Percentiles rank a stretch among this genome's conserved stretches.
Conservation (phyloP, 441 rosid species). For the Iberis amara region DNA sequence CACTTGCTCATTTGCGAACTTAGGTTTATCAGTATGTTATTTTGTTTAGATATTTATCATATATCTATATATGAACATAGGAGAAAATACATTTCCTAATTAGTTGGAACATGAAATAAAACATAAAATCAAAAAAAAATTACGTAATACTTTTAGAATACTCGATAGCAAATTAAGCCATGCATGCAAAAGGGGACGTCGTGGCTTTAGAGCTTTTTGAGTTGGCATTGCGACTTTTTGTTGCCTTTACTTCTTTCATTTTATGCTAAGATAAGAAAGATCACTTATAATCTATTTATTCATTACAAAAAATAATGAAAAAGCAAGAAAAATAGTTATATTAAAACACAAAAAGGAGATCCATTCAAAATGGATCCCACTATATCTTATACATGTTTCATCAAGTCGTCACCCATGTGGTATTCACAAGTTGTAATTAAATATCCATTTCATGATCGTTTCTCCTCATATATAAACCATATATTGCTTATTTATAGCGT, state of each 20-base stretch:
- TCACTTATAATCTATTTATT: slow-evolving; percentile 10
- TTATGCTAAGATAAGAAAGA: slow-evolving; percentile 25
- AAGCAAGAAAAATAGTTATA: slow-evolving; percentile 1
- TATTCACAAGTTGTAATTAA: too few species aligned
- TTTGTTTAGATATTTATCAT: too few species aligned
- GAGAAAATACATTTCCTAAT: slow-evolving; percentile 19
- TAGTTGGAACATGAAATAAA: slow-evolving; percentile 10
- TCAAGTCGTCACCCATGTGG: slow-evolving; percentile 35
- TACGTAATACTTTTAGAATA: slow-evolving; percentile 19
- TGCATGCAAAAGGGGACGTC: slow-evolving; percentile 25
- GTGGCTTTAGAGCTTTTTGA: slow-evolving; percentile 29
- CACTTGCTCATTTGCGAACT: too few species aligned
- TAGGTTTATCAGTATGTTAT: too few species aligned
- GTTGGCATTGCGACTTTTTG: slow-evolving; percentile 37
- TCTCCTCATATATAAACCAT: too few species aligned
- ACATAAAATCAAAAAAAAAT: slow-evolving; percentile 15
- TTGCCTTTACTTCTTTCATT: slow-evolving; percentile 23
- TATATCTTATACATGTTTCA: slow-evolving; percentile 15
- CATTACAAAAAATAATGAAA: not conserved
- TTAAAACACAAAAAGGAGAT: slow-evolving; percentile 22
- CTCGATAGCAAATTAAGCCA: slow-evolving; percentile 15
- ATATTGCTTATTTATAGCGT: too few species aligned
- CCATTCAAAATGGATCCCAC: slow-evolving; percentile 23
- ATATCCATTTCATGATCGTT: too few species aligned
- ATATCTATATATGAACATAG: too few species aligned